phyloP scores from a whole-genome alignment of 1,284 basidiomycete species.

The Exobasidium cylindrosporum region DNA sequence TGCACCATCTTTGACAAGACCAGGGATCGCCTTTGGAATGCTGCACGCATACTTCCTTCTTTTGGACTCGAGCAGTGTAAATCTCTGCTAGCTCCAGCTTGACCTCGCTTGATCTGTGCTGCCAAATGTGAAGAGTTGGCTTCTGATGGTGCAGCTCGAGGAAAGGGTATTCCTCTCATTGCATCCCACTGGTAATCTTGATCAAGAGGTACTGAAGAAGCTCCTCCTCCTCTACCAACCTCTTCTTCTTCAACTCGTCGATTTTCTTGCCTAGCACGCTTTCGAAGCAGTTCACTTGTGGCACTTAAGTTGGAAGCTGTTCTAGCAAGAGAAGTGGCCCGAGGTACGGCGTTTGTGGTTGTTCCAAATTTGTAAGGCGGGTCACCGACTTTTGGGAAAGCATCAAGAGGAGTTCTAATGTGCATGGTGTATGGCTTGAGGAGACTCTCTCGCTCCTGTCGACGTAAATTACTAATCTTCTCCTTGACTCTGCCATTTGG shows the following conservation, averaged over 20 bases:
- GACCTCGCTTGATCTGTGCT: not conserved
- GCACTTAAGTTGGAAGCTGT: constrained; percentile 1
- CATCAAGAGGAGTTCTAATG: not conserved
- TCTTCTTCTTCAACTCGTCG: constrained; percentile 7
- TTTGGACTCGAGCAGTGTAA: not conserved
- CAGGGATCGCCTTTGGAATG: not conserved
- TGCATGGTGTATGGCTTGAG: constrained; percentile 1
- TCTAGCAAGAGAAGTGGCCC: not conserved
- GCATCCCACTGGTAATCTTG: not conserved
- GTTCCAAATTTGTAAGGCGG: not conserved
- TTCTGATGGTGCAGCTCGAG: not conserved
- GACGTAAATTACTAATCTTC: not conserved
- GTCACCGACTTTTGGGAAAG: not conserved
- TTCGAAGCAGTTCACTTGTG: constrained; percentile 7
- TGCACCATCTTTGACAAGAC: not conserved
- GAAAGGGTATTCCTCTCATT: not conserved
- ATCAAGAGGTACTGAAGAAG: not conserved
- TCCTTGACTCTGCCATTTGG: not conserved
- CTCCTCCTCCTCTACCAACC: constrained; percentile 5
- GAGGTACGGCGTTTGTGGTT: not conserved
- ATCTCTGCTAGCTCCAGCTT: not conserved
- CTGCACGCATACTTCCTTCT: not conserved
- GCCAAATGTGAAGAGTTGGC: not conserved
- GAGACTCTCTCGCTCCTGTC: not conserved
- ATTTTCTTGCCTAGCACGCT: constrained; percentile 14